Evolutionary conservation across 306 rosid species (phyloP).

Genomic region (Sindora glabra): DNA sequence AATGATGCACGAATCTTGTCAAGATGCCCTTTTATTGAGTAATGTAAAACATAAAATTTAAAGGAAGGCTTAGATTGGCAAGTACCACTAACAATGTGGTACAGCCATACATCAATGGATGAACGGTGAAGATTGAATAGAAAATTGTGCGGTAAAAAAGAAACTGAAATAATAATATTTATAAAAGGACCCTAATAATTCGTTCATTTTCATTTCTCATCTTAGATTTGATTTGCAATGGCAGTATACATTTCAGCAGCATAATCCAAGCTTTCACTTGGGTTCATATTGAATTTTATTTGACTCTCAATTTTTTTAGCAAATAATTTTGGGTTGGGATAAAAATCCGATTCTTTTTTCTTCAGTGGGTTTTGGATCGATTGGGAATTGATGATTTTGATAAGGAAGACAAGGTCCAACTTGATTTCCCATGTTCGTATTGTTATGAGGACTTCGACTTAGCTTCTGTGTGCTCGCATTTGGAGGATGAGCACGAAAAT

Average conservation of each 20-base stretch:
- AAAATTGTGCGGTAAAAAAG: too few relatives aligned
- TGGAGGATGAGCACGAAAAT: slow-evolving; percentile 72
- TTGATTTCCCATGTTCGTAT: slow-evolving; percentile 82
- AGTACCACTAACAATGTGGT: too few relatives aligned
- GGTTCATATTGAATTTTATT: slow-evolving; percentile 30
- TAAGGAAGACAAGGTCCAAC: slow-evolving; percentile 79
- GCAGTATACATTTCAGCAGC: slow-evolving; percentile 63
- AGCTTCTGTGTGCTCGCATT: slow-evolving; percentile 78
- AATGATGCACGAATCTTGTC: too few relatives aligned
- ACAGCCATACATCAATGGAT: too few relatives aligned
- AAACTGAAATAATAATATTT: too few relatives aligned
- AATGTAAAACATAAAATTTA: too few relatives aligned
- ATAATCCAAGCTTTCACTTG: slow-evolving; percentile 62
- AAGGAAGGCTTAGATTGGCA: too few relatives aligned
- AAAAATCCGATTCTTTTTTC: slow-evolving; percentile 10
- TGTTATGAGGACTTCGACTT: slow-evolving; percentile 90
- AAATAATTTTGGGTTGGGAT: not conserved
- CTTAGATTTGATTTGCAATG: too few relatives aligned
- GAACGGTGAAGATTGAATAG: too few relatives aligned
- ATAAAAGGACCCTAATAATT: too few relatives aligned
- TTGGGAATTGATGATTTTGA: slow-evolving; percentile 81
- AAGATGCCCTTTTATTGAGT: too few relatives aligned
- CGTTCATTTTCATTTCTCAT: too few relatives aligned
- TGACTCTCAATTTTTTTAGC: not conserved
- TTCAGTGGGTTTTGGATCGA: slow-evolving; percentile 47